Evolutionary conservation across 139 green algal genomes (phyloP).

Genomic region (Chlorella ohadii): DNA sequence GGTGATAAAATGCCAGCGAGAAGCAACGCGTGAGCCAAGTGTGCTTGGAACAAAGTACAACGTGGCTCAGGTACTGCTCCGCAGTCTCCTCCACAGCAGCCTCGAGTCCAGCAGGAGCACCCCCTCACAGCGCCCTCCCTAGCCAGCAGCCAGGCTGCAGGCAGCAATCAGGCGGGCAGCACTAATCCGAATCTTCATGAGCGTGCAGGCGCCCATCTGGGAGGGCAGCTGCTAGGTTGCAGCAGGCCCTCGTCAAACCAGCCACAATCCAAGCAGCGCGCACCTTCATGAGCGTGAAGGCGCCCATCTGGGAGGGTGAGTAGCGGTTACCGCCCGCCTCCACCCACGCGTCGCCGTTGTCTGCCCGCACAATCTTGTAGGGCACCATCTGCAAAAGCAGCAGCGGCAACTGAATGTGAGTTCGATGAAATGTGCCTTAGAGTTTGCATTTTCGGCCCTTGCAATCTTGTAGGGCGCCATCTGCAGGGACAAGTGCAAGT

Average conservation of each 20-base stretch:
- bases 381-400: constrained; percentile 92
- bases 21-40: no score
- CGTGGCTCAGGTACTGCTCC: constrained; percentile 93
- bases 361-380: constrained; percentile 94
- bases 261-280: no score
- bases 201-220: constrained; percentile 84
- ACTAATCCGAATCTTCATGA: constrained; percentile 88
- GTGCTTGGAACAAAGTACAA: no score
- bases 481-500: no score
- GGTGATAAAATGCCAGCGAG: no score
- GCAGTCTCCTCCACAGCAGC: no score
- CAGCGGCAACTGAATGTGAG: no score
- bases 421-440: no score
- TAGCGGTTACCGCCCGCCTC: constrained; percentile 93
- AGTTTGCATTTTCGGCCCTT: constrained; percentile 74
- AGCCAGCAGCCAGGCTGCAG: no score
- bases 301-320: constrained; percentile 93
- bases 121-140: no score
- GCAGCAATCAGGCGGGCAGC: constrained; percentile 52
- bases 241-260: background rate
- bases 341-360: constrained; percentile 98
- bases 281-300: constrained; percentile 90
- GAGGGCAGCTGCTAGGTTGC: constrained; percentile 19
- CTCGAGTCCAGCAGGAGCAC: no score
- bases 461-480: constrained; percentile 99